Evolutionary conservation across 768 basidiomycete species (phyloP), one percentile per base, ranked within the genome.

Genomic region (Trametes coccinea): DNA sequence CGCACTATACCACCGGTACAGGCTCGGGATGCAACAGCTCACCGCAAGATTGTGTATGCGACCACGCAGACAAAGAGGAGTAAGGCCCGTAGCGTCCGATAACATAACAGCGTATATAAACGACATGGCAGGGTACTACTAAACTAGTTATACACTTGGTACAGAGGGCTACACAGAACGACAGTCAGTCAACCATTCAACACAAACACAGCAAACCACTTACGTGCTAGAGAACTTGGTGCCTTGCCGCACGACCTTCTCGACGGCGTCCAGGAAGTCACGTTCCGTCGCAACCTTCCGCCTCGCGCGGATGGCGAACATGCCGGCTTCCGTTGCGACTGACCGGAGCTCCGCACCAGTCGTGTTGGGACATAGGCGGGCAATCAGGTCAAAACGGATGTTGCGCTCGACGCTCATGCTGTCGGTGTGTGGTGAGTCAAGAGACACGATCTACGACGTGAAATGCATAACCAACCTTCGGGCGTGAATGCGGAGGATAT

Each of bases 311-410:
- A 99, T 99, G 2, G 97, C 96, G 76, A 96, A 99, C 97, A 99
- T 98, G n/a, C 97, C 97, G 50, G 97, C 97, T 83, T 99, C 96
- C 8, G 96, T 99, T 14, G 95, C 95, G 7, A 99, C 97, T 29
- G 93, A 94, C 49, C 95, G 88, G 60, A 99, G 76, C 76, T 99
- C 97, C n/a, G 97, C 97, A 61, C 97, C 97, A 10, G 97, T 98
- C 13, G 97, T 95, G 74, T 97, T 97, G 22, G 97, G 97, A 74
- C 97, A 99, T 60, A 99, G 76, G 40, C 97, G 88, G 10, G 95
- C 95, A 72, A 99, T 95, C 46, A 99, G 85, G 72, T 98, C 95
- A 73, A 95, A 99, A 51, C 97, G 93, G 71, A 99, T 98, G 69
- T 95, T 91, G 61, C 95, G 84, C 74, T 98, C 96, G 45, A 94